A percentile compares a stretch with the other conserved stretches of the same genome.
Conservation (phyloP, 371 early-diverging fungal genomes). For the Saksenaea oblongispora region DNA sequence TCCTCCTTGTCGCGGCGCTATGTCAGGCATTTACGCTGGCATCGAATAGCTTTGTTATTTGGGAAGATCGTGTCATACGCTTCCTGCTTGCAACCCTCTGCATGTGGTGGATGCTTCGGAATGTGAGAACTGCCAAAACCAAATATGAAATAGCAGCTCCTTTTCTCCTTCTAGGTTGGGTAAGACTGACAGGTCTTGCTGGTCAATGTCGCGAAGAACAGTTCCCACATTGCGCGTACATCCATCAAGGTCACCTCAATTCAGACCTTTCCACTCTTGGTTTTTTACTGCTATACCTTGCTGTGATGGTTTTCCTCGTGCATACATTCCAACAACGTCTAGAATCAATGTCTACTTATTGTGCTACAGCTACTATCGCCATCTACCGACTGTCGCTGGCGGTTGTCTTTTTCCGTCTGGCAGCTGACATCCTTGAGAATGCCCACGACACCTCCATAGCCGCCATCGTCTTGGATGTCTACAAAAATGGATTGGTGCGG, state of each 20-base stretch:
- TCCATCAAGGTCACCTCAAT: conserved; percentile 27
- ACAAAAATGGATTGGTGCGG: background rate
- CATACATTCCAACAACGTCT: background rate
- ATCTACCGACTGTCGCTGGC: conserved; percentile 12
- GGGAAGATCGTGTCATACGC: conserved; percentile 78
- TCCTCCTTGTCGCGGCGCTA: conserved; percentile 26
- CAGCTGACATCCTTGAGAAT: conserved; percentile 21
- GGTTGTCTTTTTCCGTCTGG: conserved; percentile 18
- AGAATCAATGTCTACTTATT: background rate
- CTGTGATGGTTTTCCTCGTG: background rate
- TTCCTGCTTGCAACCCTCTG: conserved; percentile 40
- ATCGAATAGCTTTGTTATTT: conserved; percentile 88
- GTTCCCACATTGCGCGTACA: conserved; percentile 63
- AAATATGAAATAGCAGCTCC: conserved; percentile 19
- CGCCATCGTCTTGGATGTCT: background rate
- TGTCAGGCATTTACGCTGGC: conserved; percentile 68
- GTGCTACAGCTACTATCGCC: background rate
- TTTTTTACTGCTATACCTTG: background rate
- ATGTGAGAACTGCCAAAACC: background rate
- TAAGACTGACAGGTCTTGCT: conserved; percentile 59
- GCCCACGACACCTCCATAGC: background rate
- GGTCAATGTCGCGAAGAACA: conserved; percentile 92
- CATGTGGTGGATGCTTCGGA: conserved; percentile 22
- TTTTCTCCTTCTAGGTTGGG: conserved; percentile 48
- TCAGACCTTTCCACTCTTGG: conserved; percentile 4